These are phyloP conservation scores for Leishmania braziliensis DNA, from an alignment of 208 protist species.

Conservation along the genomic window DNA sequence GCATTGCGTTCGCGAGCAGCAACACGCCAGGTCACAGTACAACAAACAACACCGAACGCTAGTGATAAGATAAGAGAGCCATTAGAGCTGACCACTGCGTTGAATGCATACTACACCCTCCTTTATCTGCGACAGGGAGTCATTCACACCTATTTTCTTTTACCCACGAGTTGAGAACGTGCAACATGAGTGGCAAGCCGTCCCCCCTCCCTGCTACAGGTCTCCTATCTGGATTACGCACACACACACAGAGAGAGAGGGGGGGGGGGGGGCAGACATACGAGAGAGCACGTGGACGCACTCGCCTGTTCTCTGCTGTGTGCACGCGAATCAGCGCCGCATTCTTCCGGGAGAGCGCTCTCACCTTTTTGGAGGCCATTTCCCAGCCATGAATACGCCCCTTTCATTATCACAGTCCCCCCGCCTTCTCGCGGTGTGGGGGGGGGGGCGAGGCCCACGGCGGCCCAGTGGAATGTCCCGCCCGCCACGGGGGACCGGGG, in stretches of 20 bases:
- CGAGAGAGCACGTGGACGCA: background rate
- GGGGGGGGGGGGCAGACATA: background rate
- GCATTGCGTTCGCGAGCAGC: background rate
- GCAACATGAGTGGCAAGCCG: background rate
- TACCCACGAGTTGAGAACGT: background rate
- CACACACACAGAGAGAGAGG: background rate
- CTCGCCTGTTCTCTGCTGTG: background rate
- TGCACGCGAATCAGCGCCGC: background rate
- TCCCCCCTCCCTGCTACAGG: no score
- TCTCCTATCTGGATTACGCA: no score
- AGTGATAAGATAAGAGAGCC: background rate
- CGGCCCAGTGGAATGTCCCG: no score
- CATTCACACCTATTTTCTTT: background rate
- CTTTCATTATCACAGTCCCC: background rate
- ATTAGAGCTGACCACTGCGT: background rate
- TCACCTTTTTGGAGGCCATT: background rate
- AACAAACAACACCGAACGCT: background rate
- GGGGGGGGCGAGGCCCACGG: no score
- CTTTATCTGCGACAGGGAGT: background rate
- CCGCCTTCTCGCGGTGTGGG: no score
- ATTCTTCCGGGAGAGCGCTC: background rate
- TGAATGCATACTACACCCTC: background rate
- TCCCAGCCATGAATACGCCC: background rate
- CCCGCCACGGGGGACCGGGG: no score
- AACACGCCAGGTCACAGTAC: background rate